phyloP scores from a whole-genome alignment of 306 rosid species.

The Lathyrus oleraceus region DNA sequence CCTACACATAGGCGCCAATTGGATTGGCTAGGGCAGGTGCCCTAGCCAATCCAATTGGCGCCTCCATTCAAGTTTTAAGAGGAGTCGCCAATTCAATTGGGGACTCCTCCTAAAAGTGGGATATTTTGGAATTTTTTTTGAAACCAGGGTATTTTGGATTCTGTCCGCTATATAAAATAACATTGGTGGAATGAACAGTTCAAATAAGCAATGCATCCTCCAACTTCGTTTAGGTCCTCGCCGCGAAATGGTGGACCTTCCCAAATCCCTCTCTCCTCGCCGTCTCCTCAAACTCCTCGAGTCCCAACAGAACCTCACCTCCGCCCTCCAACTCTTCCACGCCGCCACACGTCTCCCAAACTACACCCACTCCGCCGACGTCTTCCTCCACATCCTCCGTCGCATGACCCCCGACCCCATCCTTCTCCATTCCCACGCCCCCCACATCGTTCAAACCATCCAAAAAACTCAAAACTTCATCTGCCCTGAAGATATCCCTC shows the following conservation, averaged over 20 bases:
- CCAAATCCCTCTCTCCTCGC: constrained; percentile 59
- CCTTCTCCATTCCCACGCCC: constrained; percentile 47
- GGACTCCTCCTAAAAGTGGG: too few relatives aligned
- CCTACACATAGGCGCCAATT: too few relatives aligned
- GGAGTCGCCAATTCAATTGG: too few relatives aligned
- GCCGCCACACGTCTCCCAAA: constrained; percentile 54
- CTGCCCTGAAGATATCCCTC: constrained; percentile 75
- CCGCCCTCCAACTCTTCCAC: constrained; percentile 73
- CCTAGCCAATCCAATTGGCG: too few relatives aligned
- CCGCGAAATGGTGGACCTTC: constrained; percentile 64
- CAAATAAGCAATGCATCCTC: neutral
- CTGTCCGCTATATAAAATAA: too few relatives aligned
- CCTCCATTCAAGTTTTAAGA: too few relatives aligned
- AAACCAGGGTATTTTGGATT: too few relatives aligned
- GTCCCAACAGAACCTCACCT: constrained; percentile 54
- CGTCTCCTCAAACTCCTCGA: constrained; percentile 68
- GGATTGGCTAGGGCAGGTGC: too few relatives aligned
- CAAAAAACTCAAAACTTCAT: constrained; percentile 47
- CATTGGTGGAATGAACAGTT: too few relatives aligned
- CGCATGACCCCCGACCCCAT: constrained; percentile 50
- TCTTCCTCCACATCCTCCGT: constrained; percentile 72
- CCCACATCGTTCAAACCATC: constrained; percentile 53
- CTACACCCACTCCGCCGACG: constrained; percentile 52
- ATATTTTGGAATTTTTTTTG: too few relatives aligned
- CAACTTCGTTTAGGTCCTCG: neutral